Percentiles rank a stretch among this genome's conserved stretches.
Conservation (phyloP, 2,329 filamentous ascomycete species). For the Epichloe aotearoae region DNA sequence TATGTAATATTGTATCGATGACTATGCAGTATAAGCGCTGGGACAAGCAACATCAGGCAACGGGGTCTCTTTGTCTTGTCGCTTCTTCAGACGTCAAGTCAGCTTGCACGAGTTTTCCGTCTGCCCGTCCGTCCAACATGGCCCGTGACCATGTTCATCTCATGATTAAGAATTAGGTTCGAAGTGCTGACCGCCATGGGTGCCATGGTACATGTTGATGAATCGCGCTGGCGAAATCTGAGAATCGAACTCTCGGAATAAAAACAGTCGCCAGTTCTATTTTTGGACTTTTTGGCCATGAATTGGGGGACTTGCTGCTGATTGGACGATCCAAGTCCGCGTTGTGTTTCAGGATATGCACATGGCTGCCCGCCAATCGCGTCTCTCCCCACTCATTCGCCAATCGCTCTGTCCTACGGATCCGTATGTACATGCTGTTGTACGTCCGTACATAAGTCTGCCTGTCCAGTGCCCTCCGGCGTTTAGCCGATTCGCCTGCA, state of each 20-base stretch:
- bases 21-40: no score
- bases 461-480: background rate
- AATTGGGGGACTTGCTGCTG: slow-evolving; percentile 2
- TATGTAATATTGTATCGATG: no score
- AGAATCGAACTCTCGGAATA: background rate
- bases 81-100: no score
- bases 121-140: no score
- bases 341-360: slow-evolving; percentile 13
- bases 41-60: no score
- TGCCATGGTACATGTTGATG: background rate
- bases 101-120: no score
- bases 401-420: background rate
- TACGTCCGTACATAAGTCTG: background rate
- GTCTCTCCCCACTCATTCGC: background rate
- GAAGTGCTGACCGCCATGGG: no score
- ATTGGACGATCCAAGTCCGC: slow-evolving; percentile 7
- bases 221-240: background rate
- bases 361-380: slow-evolving; percentile 8
- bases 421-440: no score
- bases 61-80: no score
- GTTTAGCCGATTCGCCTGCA: slow-evolving; percentile 1
- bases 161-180: no score
- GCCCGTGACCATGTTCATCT: no score
- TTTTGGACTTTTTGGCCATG: slow-evolving; percentile 8
- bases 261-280: slow-evolving; percentile 5